Conservation (phyloP, 1,284 basidiomycete species). For the Ustilago loliicola region DNA sequence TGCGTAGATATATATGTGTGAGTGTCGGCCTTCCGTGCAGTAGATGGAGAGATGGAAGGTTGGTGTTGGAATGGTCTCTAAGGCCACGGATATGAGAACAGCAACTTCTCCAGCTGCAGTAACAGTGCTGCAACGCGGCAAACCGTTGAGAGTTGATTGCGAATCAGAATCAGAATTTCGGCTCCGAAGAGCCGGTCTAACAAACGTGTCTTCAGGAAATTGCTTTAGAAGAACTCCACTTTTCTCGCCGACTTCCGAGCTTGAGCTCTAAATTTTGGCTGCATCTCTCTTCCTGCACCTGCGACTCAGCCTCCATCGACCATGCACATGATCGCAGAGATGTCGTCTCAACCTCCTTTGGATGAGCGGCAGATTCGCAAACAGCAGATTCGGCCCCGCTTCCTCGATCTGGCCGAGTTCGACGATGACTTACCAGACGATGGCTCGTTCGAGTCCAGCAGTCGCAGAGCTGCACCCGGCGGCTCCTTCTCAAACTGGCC, state of each 20-base stretch:
- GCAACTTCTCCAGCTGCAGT: constrained; percentile 1
- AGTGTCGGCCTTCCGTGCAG: constrained; percentile 15
- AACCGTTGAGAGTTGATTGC: constrained; percentile 24
- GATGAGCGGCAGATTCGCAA: constrained; percentile 44
- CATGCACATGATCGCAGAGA: neutral
- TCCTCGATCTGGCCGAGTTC: constrained; percentile 54
- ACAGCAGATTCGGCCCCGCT: constrained; percentile 59
- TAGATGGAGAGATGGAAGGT: neutral
- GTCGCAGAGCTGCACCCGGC: constrained; percentile 30
- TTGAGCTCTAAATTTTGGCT: constrained; percentile 19
- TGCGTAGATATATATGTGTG: constrained; percentile 7
- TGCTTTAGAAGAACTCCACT: constrained; percentile 10
- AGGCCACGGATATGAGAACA: neutral
- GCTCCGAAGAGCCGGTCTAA: constrained; percentile 28
- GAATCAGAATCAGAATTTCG: constrained; percentile 22
- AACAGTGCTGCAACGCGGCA: constrained; percentile 21
- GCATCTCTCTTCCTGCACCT: neutral
- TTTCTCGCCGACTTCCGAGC: constrained; percentile 33
- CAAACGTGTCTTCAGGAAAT: constrained; percentile 1
- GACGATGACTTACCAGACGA: constrained; percentile 31
- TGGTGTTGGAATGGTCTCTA: neutral
- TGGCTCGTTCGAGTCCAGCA: constrained; percentile 9
- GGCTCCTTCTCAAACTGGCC: constrained; percentile 57
- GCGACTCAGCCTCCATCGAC: neutral
- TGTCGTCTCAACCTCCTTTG: constrained; percentile 25